These are phyloP conservation scores for Aegilops longissima DNA, from an alignment of 176 grass and related monocot species.

Conservation along the genomic window DNA sequence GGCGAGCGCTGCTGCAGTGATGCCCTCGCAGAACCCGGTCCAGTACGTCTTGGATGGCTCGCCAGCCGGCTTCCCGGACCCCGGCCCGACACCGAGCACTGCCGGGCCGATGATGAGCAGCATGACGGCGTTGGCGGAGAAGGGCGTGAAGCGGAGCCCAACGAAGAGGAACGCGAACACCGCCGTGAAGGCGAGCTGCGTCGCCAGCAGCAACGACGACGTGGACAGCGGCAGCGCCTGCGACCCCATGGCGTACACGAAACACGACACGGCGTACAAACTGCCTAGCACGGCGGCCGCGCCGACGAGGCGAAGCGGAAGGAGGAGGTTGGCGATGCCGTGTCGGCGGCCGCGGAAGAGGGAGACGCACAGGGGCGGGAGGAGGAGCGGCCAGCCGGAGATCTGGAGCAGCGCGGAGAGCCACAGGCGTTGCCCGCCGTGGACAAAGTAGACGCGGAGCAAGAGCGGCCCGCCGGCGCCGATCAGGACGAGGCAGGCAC, in stretches of 20 bases:
- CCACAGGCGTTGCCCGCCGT: conserved; percentile 54
- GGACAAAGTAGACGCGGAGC: conserved; percentile 69
- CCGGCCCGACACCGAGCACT: conserved; percentile 51
- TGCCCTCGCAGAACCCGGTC: conserved; percentile 52
- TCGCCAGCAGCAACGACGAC: conserved; percentile 60
- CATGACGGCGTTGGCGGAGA: conserved; percentile 68
- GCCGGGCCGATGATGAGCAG: conserved; percentile 66
- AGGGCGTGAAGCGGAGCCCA: conserved; percentile 60
- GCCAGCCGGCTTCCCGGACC: conserved; percentile 33
- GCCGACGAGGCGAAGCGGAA: conserved; percentile 34
- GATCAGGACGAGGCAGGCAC: conserved; percentile 50
- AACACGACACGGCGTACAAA: conserved; percentile 48
- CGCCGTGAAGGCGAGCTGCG: conserved; percentile 79
- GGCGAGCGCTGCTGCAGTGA: conserved; percentile 47
- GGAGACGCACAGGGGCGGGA: conserved; percentile 36
- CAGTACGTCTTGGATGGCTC: conserved; percentile 44
- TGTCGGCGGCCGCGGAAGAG: conserved; percentile 12
- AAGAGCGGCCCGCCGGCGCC: conserved; percentile 55
- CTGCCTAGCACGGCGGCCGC: conserved; percentile 34
- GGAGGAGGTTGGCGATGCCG: conserved; percentile 26
- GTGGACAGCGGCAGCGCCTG: conserved; percentile 72
- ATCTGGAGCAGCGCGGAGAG: conserved; percentile 56
- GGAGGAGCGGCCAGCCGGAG: conserved; percentile 65
- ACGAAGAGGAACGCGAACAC: conserved; percentile 64
- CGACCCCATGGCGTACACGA: conserved; percentile 47